Evolutionary conservation across 192 early-diverging fungal genomes (phyloP), one percentile per base, ranked within the genome.

Genomic region (Chytriomyces sp.): DNA sequence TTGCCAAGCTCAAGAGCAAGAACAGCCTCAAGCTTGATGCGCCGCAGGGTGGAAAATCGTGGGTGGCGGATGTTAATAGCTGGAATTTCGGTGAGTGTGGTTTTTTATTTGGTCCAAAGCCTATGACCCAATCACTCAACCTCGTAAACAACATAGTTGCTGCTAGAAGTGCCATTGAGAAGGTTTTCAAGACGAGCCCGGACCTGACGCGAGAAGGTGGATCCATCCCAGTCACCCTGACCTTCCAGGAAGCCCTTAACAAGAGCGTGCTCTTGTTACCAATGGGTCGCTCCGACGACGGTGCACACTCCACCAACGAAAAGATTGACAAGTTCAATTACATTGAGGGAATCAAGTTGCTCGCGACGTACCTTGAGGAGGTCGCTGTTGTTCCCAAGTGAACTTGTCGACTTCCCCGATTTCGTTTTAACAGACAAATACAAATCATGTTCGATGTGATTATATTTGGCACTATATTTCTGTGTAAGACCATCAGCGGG

Each of bases 191-290:
- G 56, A 91, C 91, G 70, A 93, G 88, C 81, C 97, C 97, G 60
- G 97, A 99, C 75, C 84, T 93, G 77, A 99, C 96, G 30, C 91
- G 97, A 76, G 97, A 99, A 86, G 96, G 95, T 64, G 97, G 97
- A 6, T 94, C 92, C 33, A 99, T 99, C 75, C 97, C 97, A 26
- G 96, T 99, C 14, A 99, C 97, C 7, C 84, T 99, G 63, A 95
- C 93, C 5, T 99, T 99, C 87, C 94, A 99, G 86, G 95, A 99
- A 75, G 91, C 92, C 39, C 82, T 99, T 25, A 80, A 91, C 62
- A 92, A 91, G 84, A 94, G 90, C 74, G 84, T 96, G 26, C 80
- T 99, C 59, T 86, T 99, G 73, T 84, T 99, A 73, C 96, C 96
- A 36, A 96, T 99, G 94, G 96, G 95, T 60, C 86, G 92, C 26